phyloP scores from a whole-genome alignment of 192 early-diverging fungal genomes.

The Martensiomyces pterosporus region DNA sequence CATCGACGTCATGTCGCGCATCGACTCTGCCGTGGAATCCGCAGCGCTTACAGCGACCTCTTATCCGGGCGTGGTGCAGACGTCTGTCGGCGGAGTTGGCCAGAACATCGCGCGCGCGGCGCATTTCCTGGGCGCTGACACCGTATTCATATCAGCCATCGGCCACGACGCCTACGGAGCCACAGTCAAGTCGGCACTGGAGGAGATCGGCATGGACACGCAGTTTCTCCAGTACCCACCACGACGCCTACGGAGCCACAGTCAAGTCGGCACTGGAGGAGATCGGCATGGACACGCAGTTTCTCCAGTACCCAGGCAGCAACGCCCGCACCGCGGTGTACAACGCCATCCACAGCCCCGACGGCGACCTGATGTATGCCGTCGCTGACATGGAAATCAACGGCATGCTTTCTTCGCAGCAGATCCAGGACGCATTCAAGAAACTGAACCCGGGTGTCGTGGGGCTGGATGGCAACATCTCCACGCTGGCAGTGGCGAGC shows the following conservation, averaged over 20 bases:
- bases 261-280: slow-evolving; percentile 53
- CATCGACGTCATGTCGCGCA: slow-evolving; percentile 65
- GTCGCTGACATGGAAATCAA: slow-evolving; percentile 94
- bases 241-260: no score
- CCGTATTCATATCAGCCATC: slow-evolving; percentile 63
- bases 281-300: slow-evolving; percentile 55
- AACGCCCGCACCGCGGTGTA: slow-evolving; percentile 69
- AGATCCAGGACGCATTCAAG: slow-evolving; percentile 8
- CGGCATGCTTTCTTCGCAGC: slow-evolving; percentile 39
- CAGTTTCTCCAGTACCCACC: slow-evolving; percentile 20
- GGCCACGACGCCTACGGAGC: slow-evolving; percentile 69
- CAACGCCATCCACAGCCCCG: slow-evolving; percentile 66
- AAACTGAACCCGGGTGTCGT: slow-evolving; percentile 39
- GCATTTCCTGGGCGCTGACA: slow-evolving; percentile 56
- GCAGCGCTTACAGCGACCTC: slow-evolving; percentile 55
- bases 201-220: slow-evolving; percentile 56
- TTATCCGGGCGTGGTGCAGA: slow-evolving; percentile 61
- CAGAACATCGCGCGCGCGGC: slow-evolving; percentile 88
- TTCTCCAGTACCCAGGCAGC: slow-evolving; percentile 15
- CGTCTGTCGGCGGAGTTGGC: slow-evolving; percentile 84
- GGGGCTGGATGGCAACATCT: slow-evolving; percentile 74
- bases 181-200: slow-evolving; percentile 53
- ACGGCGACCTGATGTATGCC: slow-evolving; percentile 72
- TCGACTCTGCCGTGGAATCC: not conserved
- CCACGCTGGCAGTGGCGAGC: slow-evolving; percentile 36